A percentile compares a stretch with the other conserved stretches of the same genome.
Evolutionary conservation across 73 alveolate genomes (phyloP).

Genomic region (Blepharisma japonicum): DNA sequence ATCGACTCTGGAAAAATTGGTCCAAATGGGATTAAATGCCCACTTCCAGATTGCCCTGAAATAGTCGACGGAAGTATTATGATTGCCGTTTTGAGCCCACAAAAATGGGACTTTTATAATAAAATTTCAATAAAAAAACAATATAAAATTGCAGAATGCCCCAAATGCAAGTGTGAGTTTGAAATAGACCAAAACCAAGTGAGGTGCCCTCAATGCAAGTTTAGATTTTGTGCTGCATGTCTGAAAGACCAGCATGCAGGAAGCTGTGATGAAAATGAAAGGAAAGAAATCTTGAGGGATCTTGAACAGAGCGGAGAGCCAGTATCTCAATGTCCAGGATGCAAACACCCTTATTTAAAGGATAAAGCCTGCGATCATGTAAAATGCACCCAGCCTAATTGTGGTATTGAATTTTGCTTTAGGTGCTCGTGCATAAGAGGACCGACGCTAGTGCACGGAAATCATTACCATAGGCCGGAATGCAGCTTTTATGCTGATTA

Average conservation of each 20-base stretch:
- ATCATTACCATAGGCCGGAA: slow-evolving; percentile 24
- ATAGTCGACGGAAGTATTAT: slow-evolving; percentile 16
- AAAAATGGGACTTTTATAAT: not conserved
- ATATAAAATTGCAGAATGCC: not conserved
- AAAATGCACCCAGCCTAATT: slow-evolving; percentile 11
- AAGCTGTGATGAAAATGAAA: slow-evolving; percentile 20
- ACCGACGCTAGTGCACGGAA: slow-evolving; percentile 22
- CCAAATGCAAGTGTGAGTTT: not conserved
- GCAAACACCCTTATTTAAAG: not conserved
- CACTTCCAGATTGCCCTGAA: not conserved
- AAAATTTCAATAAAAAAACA: slow-evolving; percentile 5
- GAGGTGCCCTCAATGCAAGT: not conserved
- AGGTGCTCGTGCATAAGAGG: slow-evolving; percentile 4
- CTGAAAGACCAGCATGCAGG: not conserved
- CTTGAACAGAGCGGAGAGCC: not conserved
- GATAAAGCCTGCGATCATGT: slow-evolving; percentile 31
- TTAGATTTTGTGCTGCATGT: not conserved
- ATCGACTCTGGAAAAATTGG: not conserved
- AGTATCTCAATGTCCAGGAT: slow-evolving; percentile 21
- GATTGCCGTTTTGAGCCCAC: not conserved
- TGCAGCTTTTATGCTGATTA: not conserved
- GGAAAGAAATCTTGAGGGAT: not conserved
- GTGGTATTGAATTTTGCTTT: slow-evolving; percentile 25
- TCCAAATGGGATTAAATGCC: not conserved
- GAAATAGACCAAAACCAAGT: not conserved